A percentile compares a stretch with the other conserved stretches of the same genome.
Conservation (phyloP, 345 rosid genomes). For the Viola odorata region DNA sequence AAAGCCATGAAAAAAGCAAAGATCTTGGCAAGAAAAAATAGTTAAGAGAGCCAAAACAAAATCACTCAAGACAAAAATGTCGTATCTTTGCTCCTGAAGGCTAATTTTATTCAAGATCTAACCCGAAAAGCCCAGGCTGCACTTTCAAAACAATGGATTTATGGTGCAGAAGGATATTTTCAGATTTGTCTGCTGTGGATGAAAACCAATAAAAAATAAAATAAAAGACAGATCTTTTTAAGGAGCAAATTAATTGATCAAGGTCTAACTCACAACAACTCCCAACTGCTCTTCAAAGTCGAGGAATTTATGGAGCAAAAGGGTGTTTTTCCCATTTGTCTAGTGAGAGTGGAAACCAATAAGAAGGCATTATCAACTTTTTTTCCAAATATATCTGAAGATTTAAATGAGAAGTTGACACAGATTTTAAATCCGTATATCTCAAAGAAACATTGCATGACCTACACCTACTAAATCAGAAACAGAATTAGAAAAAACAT, state of each 20-base stretch:
- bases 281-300: not conserved
- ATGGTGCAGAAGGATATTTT: not conserved
- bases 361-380: too few relatives aligned
- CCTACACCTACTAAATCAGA: not conserved
- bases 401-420: not conserved
- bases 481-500: not conserved
- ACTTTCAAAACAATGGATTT: not conserved
- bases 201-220: not conserved
- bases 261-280: conserved; percentile 8
- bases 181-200: not conserved
- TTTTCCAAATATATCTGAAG: too few relatives aligned
- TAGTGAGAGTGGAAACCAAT: not conserved
- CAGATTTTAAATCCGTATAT: not conserved
- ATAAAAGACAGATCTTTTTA: conserved; percentile 10
- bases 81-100: not conserved
- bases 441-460: not conserved
- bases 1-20: not conserved
- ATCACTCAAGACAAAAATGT: not conserved
- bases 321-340: not conserved
- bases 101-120: not conserved
- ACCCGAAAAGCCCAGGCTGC: not conserved
- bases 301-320: not conserved
- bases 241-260: conserved; percentile 11
- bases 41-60: not conserved
- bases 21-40: not conserved